A percentile compares a stretch with the other conserved stretches of the same genome.
Evolutionary conservation across 495 filamentous ascomycete genomes (phyloP).

Genomic region (Penicillium bovifimosum): DNA sequence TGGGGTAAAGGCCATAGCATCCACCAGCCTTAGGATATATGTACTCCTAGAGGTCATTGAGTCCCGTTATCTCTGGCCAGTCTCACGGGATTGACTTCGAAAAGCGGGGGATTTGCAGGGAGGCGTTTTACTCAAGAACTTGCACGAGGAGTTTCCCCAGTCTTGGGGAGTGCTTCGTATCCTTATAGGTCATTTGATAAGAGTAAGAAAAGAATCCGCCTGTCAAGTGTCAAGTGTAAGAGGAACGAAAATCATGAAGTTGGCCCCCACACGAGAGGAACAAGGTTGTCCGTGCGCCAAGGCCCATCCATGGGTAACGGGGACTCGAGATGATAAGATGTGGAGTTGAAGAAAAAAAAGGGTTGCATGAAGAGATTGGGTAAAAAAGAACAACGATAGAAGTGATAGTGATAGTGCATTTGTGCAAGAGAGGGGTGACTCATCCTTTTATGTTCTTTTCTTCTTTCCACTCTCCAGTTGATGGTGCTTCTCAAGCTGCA

Average conservation of each 20-base stretch:
- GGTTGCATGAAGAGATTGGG: constrained; percentile 19
- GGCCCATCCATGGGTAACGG: background rate
- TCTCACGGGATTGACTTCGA: too few species aligned
- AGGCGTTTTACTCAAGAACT: background rate
- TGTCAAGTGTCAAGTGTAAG: too few species aligned
- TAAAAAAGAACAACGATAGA: background rate
- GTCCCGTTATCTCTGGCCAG: background rate
- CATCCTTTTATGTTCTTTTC: too few species aligned
- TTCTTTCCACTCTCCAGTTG: background rate
- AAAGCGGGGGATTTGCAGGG: constrained; percentile 1
- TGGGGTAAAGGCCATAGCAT: background rate
- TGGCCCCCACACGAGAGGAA: background rate
- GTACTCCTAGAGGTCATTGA: too few species aligned
- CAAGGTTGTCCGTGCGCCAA: background rate
- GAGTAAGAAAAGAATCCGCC: background rate
- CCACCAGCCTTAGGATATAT: too few species aligned
- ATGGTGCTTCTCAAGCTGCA: constrained; percentile 5
- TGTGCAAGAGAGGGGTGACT: too few species aligned
- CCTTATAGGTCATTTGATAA: too few species aligned
- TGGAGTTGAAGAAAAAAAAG: constrained; percentile 9
- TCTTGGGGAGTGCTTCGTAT: background rate
- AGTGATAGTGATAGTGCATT: background rate
- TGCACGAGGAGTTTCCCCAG: too few species aligned
- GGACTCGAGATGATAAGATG: background rate
- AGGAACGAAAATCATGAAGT: background rate